Conservation (phyloP, 495 filamentous ascomycete genomes). For the Penicillium silybi region DNA sequence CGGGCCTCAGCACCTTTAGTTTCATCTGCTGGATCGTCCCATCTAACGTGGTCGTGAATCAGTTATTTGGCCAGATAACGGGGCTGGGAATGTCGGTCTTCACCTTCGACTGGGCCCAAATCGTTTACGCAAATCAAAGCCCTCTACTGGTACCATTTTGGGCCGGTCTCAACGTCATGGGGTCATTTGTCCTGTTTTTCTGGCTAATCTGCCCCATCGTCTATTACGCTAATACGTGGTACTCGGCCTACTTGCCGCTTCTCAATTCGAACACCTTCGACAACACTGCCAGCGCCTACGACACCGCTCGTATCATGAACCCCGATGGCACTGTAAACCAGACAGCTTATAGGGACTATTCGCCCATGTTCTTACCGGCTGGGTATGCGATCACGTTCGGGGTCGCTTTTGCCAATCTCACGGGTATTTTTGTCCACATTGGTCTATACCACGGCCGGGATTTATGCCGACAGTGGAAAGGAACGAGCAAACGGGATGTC, state of each 20-base stretch:
- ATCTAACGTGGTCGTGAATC: conserved; percentile 62
- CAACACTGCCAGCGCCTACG: conserved; percentile 39
- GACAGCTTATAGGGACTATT: conserved; percentile 40
- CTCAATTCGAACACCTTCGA: conserved; percentile 47
- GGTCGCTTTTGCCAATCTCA: conserved; percentile 66
- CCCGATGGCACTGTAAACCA: conserved; percentile 36
- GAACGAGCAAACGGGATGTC: conserved; percentile 53
- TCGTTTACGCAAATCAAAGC: conserved; percentile 80
- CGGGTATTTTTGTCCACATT: conserved; percentile 61
- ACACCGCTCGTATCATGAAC: conserved; percentile 42
- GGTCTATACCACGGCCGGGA: conserved; percentile 62
- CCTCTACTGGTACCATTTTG: conserved; percentile 86
- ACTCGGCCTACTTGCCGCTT: conserved; percentile 47
- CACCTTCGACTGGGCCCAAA: conserved; percentile 92
- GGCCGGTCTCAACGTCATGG: conserved; percentile 86
- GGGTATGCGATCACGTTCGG: conserved; percentile 57
- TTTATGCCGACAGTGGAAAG: conserved; percentile 57
- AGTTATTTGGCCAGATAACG: conserved; percentile 62
- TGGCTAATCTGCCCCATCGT: conserved; percentile 80
- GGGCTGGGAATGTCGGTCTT: conserved; percentile 77
- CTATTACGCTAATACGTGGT: conserved; percentile 68
- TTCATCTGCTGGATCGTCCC: conserved; percentile 91
- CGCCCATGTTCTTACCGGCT: conserved; percentile 45
- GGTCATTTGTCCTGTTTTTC: conserved; percentile 80
- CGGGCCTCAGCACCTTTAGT: conserved; percentile 84